These are phyloP conservation scores for Lactifluus rugatus DNA, from an alignment of 768 basidiomycete genomes.

Conservation along the genomic window DNA sequence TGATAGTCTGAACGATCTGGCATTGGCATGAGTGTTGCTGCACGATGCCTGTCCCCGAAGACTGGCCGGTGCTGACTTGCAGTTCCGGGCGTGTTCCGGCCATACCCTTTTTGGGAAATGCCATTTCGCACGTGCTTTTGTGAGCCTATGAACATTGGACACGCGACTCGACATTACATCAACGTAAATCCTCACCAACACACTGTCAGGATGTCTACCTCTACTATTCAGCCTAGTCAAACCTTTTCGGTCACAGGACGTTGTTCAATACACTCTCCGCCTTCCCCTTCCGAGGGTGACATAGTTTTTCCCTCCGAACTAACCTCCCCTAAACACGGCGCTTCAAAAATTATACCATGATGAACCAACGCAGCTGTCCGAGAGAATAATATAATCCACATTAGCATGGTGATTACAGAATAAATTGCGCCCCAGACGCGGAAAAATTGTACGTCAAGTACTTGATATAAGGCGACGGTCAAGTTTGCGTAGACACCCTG, in stretches of 20 bases:
- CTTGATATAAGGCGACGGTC: conserved; percentile 41
- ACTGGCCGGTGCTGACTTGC: not conserved
- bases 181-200: too few species aligned
- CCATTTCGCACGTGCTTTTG: not conserved
- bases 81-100: not conserved
- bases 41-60: not conserved
- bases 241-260: too few species aligned
- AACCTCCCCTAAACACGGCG: conserved; percentile 32
- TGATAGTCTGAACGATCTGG: conserved; percentile 39
- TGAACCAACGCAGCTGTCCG: conserved; percentile 32
- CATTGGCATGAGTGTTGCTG: conserved; percentile 28
- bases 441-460: conserved; percentile 46
- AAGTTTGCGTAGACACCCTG: conserved; percentile 61
- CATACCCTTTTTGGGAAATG: not conserved
- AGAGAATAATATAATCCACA: conserved; percentile 43
- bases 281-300: not conserved
- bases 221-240: too few species aligned
- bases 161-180: too few species aligned
- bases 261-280: not conserved
- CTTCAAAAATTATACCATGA: conserved; percentile 34
- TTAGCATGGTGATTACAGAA: conserved; percentile 36
- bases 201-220: too few species aligned
- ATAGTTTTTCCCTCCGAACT: not conserved
- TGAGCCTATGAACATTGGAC: not conserved
- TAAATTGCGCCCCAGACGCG: conserved; percentile 50